Percentiles rank a stretch among this genome's conserved stretches.
Conservation (phyloP, 345 rosid species). For the Populus ilicifolia region DNA sequence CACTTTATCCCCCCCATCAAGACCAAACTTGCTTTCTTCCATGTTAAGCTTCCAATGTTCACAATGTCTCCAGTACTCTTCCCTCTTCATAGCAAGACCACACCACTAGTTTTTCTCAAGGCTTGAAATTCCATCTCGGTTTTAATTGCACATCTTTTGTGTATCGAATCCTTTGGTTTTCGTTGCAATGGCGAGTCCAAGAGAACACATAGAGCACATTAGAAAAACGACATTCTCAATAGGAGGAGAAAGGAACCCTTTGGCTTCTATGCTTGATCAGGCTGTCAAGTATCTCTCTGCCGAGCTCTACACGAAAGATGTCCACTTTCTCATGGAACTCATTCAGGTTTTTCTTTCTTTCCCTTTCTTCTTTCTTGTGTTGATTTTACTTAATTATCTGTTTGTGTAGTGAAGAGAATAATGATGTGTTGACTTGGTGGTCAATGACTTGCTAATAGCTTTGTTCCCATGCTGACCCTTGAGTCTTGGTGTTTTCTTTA, state of each 20-base stretch:
- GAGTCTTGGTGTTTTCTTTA: no score
- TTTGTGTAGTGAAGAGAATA: no score
- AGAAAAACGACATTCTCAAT: conserved; percentile 49
- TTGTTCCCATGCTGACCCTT: no score
- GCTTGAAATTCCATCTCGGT: neutral
- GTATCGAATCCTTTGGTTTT: neutral
- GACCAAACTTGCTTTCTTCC: neutral
- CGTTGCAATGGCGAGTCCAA: conserved; percentile 27
- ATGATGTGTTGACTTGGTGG: neutral
- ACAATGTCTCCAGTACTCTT: neutral
- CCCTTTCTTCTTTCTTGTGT: neutral
- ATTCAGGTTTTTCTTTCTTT: conserved; percentile 16
- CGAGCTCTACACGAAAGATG: conserved; percentile 25
- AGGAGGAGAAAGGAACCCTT: conserved; percentile 48
- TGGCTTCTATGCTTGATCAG: conserved; percentile 53
- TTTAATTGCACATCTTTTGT: no score
- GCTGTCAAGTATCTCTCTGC: conserved; percentile 46
- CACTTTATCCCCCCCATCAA: no score
- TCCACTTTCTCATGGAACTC: conserved; percentile 31
- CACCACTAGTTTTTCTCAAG: neutral
- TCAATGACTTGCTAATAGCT: no score
- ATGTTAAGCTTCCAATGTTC: neutral
- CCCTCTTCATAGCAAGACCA: no score
- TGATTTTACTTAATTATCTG: no score
- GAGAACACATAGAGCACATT: conserved; percentile 50